Evolutionary conservation across 345 rosid genomes (phyloP), one percentile per base, ranked within the genome.

Genomic region (Lepidium sativum): DNA sequence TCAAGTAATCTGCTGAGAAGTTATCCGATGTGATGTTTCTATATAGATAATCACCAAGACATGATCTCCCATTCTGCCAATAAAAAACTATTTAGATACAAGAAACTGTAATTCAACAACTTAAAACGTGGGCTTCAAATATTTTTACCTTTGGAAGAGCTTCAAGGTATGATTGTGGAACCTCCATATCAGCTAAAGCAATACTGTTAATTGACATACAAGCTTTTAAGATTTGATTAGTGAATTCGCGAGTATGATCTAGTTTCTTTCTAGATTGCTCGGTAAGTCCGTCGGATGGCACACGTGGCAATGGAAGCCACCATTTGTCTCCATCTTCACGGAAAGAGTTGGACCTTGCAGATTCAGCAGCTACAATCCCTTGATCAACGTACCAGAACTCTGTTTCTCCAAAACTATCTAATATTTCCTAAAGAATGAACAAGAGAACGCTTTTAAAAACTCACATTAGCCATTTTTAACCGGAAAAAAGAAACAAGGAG

Each of bases 291-390:
- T 81, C 81, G 0, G 89, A 42, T 54, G 96, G 94, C 7, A 95
- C 89, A n/a, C 94, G 96, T 4, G 99, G 99, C 17, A 91, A 81
- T 0, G 99, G 99, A 9, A 95, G 83, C 99, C 99, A 95, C 99
- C 99, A 95, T 78, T 95, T 95, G 17, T 87, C 92, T 63, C 92
- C 99, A 52, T 88, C 96, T 63, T 77, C 82, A 13, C 88, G 84
- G 69, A 88, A 88, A 60, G 97, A 88, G 73, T 89, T 74, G 2
- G 96, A 88, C 1, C 89, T 91, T 63, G 80, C 92, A 6, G 83
- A 78, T 33, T 86, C 96, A 1, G 89, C 73, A 33, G 88, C 81
- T 58, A 86, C 67, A 18, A 88, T 78, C 48, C 97, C 97, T 82
- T 95, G 92, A 79, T 95, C 99, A 20, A 88, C 91, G 9, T 95